These are phyloP conservation scores for Phytopythium litorale DNA, from an alignment of 352 stramenopile genomes.

Conservation along the genomic window DNA sequence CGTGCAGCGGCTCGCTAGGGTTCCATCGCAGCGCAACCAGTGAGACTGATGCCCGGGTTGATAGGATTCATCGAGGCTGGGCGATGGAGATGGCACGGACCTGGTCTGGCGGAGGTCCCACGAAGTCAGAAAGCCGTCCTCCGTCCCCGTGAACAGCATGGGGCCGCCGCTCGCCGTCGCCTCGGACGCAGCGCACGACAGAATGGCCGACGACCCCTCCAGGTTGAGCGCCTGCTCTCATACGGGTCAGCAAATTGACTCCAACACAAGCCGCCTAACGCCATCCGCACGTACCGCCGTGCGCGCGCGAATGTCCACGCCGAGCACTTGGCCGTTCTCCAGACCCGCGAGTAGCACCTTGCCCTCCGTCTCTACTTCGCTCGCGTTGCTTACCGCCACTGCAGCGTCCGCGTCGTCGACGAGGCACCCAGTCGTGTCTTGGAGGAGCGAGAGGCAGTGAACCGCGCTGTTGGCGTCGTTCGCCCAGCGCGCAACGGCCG, in stretches of 20 bases:
- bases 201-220: slow-evolving; percentile 29
- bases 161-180: slow-evolving; percentile 4
- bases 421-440: slow-evolving; percentile 22
- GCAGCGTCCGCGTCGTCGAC: slow-evolving; percentile 9
- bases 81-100: slow-evolving; percentile 15
- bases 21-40: neutral
- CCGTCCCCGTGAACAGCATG: slow-evolving; percentile 52
- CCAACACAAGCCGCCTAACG: neutral
- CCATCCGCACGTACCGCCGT: slow-evolving; percentile 21
- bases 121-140: slow-evolving; percentile 51
- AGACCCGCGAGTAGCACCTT: slow-evolving; percentile 65
- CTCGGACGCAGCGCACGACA: slow-evolving; percentile 26
- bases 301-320: slow-evolving; percentile 52
- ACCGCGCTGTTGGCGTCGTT: slow-evolving; percentile 51
- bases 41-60: too few species aligned
- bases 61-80: neutral
- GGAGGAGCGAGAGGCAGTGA: slow-evolving; percentile 45
- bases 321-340: slow-evolving; percentile 53
- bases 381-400: slow-evolving; percentile 6
- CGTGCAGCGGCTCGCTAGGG: slow-evolving; percentile 36
- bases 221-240: slow-evolving; percentile 37
- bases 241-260: neutral
- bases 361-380: slow-evolving; percentile 54
- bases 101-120: slow-evolving; percentile 61
- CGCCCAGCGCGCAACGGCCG: slow-evolving; percentile 54